Evolutionary conservation across 768 basidiomycete genomes (phyloP), one percentile per base, ranked within the genome.

Genomic region (Mycena filopes): DNA sequence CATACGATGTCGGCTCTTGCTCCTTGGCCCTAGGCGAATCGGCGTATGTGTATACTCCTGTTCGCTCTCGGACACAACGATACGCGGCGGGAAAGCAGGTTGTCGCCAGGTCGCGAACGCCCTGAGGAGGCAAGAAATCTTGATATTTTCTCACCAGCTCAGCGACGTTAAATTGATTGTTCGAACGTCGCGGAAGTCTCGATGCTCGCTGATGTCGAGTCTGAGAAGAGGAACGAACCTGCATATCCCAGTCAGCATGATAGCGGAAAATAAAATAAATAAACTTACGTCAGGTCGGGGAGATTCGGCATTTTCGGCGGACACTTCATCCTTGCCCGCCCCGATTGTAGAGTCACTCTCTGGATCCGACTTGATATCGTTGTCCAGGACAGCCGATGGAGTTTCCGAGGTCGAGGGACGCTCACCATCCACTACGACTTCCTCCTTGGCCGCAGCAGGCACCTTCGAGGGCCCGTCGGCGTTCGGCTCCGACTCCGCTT

Each of bases 281-380:
- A 11, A 16, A 69, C 78, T 51, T 51, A 82, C 83, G 23, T 63
- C 62, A 21, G 70, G 65, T 16, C 60, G 66, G 12, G 71, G 68
- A 42, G 57, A 64, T 38, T 72, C 72, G n/a, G 50, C 49, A 23
- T 64, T 59, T 40, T 66, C 70, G 28, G 71, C 55, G 8, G 66
- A 43, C 58, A 60, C 67, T 25, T 79, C 76, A 41, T 81, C 79
- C 60, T 78, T 76, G 15, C 72, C 73, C 3, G 88, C 92, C 23
- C 88, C 92, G 53, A 95, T 94, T 1, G 94, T 95, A 18, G 92
- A 94, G 72, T 95, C 94, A 70, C 91, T 94, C 46, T 94, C 94
- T 3, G 84, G 81, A 68, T 91, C 93, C 16, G 88, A 85, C 68
- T 84, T 88, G 50, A 64, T 51, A 36, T 56, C 59, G 41, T 16